Evolutionary conservation across 345 rosid genomes (phyloP), one percentile per base, ranked within the genome.

Genomic region (Murraya paniculata): DNA sequence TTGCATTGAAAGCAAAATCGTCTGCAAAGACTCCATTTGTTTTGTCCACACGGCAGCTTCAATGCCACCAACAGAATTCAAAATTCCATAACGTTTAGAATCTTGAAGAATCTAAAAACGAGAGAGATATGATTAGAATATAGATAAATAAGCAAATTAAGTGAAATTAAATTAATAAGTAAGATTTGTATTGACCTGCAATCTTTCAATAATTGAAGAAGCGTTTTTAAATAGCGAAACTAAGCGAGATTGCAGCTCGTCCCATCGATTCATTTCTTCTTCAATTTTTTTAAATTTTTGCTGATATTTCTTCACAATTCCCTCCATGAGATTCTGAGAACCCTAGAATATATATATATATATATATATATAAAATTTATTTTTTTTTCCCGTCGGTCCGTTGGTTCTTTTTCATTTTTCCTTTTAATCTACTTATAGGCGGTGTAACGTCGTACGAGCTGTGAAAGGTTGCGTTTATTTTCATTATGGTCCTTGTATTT

Each of bases 191-290:
- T 61, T 36, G 72, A 86, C 98, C 91, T 81, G 90, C 77, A 95
- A 80, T 75, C 98, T 89, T 79, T 84, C 84, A 53, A 92, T 90
- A 77, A 95, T 88, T 39, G 91, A 86, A 80, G 92, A 88, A 68
- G 92, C 94, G 41, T 91, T 90, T 74, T 83, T 73, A 69, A 88
- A 93, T 71, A 84, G 94, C 0, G 92, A 89, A 33, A 88, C 75
- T 74, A 92, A 75, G 68, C 86, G 88, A 81, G 86, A 83, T 77
- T 92, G 99, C 83, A 90, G 83, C 59, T 86, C 84, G 25, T 86
- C 91, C 99, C 99, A 91, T 25, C 82, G 85, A 6, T 80, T 84
- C 91, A 92, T 87, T 77, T 87, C 90, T 31, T 90, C 94, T 78
- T 84, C 86, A 7, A 82, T 90, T 77, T 80, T 92, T 79, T 82